These are phyloP conservation scores for Sphagnurus paluster DNA, from an alignment of 1,284 basidiomycete species.

Conservation along the genomic window DNA sequence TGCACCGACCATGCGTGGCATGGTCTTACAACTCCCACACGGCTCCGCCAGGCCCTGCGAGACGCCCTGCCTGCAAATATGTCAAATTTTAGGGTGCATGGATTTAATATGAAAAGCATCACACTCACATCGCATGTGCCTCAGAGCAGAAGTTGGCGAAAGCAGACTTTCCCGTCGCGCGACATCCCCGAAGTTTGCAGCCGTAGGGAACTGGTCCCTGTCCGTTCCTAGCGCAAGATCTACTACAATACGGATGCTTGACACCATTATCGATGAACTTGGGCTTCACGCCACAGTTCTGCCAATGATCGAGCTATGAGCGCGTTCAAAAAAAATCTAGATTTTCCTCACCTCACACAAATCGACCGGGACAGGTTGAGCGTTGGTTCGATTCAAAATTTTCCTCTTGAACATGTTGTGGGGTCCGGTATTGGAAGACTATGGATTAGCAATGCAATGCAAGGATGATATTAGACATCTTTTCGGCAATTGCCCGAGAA, in stretches of 20 bases:
- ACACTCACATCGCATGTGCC: slow-evolving; percentile 50
- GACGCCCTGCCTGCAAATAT: slow-evolving; percentile 53
- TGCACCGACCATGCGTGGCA: slow-evolving; percentile 42
- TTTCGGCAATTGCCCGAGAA: slow-evolving; percentile 26
- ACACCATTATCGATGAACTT: slow-evolving; percentile 58
- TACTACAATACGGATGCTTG: slow-evolving; percentile 58
- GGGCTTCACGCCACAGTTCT: slow-evolving; percentile 60
- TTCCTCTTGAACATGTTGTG: slow-evolving; percentile 6
- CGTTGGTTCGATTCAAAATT: not conserved
- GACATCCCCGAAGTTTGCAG: slow-evolving; percentile 10
- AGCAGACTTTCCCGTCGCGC: slow-evolving; percentile 9
- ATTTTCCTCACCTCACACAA: slow-evolving; percentile 14
- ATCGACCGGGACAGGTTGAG: slow-evolving; percentile 1
- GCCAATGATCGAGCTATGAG: slow-evolving; percentile 1
- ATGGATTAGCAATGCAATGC: too few species aligned
- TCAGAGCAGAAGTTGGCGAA: slow-evolving; percentile 26
- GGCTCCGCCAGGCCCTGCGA: slow-evolving; percentile 42
- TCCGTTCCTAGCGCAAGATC: slow-evolving; percentile 7
- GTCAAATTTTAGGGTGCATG: slow-evolving; percentile 12
- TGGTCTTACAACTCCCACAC: slow-evolving; percentile 46
- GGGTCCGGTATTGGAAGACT: not conserved
- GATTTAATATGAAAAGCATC: slow-evolving; percentile 7
- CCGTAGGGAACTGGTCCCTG: slow-evolving; percentile 4
- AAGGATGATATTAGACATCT: slow-evolving; percentile 1
- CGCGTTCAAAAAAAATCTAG: not conserved